Evolutionary conservation across 1,284 basidiomycete genomes (phyloP), one percentile per base, ranked within the genome.

Genomic region (Ustilago crameri): DNA sequence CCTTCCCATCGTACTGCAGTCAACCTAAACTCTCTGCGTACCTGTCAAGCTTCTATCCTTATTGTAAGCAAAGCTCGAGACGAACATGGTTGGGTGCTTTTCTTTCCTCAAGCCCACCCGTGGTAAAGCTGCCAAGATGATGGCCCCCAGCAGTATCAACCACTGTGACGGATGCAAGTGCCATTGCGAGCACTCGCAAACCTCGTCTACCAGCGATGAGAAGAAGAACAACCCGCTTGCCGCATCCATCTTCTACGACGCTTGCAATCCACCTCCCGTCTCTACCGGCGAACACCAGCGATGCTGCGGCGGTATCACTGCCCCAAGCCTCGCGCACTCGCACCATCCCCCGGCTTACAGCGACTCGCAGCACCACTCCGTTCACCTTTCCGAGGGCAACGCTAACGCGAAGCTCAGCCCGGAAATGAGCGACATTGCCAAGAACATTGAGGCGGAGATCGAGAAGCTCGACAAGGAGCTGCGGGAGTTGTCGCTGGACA

Each of bases 401-500:
- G 23, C 54, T 12, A 60, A 63, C 24, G 7, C 42, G 4, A 32
- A 55, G 48, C 51, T 62, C 34, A 66, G 58, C 54, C 54, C 44
- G 1, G 24, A 27, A 8, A 61, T 71, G 54, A 46, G 45, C 7
- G 61, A 75, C 20, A 55, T 70, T 0, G 54, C 62, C 34, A 57
- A 64, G 51, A 67, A 53, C 34, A 77, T 83, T 54, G 67, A 75
- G 24, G 34, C 46, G 5, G 57, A 64, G 24, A 75, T 83, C 50
- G 58, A 65, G 12, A 50, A 52, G 24, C 63, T 82, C 7, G 68
- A 74, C 23, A 40, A 34, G 15, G 72, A 76, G 12, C 75, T 85
- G 3, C 78, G 83, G n/a, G 59, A 75, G 15, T 70, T 85, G 3
- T 80, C 78, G 20, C 38, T 84, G 15, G 75, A 78, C 49, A 80